Evolutionary conservation across 2,329 filamentous ascomycete species (phyloP).

Genomic region (Fusarium pseudonygamai): DNA sequence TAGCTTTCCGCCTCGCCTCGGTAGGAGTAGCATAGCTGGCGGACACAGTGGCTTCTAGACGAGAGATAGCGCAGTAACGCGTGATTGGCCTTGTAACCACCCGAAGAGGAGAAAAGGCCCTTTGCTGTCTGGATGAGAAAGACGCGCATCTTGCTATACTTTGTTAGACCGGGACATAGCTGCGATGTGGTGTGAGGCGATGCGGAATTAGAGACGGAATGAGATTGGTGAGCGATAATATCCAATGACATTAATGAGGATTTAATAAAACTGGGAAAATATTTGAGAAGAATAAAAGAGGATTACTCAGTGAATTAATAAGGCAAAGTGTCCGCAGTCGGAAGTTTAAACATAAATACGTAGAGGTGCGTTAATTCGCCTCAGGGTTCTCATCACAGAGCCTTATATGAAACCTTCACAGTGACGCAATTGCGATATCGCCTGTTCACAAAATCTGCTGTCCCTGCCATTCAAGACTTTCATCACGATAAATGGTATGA

Average conservation of each 20-base stretch:
- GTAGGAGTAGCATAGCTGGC: background rate
- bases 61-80: background rate
- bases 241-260: background rate
- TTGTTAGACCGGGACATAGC: fast-evolving
- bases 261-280: background rate
- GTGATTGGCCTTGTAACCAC: background rate
- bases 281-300: fast-evolving
- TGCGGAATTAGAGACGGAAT: background rate
- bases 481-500: too few species aligned
- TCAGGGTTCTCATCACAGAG: background rate
- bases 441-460: too few species aligned
- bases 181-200: fast-evolving
- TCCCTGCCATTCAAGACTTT: too few species aligned
- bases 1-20: background rate
- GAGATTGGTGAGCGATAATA: background rate
- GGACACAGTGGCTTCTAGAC: background rate
- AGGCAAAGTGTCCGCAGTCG: background rate
- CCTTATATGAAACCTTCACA: background rate
- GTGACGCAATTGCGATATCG: background rate
- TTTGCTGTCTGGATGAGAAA: background rate
- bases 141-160: background rate
- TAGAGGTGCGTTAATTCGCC: background rate
- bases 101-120: background rate
- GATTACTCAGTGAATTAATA: background rate
- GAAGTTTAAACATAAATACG: background rate